Evolutionary conservation across 495 filamentous ascomycete species (phyloP), one percentile per base, ranked within the genome.

Genomic region (Physcia stellaris): DNA sequence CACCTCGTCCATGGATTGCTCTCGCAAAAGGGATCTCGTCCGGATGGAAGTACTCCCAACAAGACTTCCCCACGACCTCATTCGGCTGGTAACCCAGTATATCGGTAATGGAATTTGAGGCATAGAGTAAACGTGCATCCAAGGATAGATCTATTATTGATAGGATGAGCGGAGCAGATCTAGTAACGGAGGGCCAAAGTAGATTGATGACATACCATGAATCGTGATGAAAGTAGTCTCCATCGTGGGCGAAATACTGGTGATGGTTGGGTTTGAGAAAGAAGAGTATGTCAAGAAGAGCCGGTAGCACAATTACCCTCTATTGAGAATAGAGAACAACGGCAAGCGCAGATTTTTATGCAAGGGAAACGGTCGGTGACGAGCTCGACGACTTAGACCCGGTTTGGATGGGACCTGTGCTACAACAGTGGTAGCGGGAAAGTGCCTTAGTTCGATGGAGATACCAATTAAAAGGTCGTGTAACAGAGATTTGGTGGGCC

Each of bases 191-290:
- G n/a, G n/a, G n/a, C n/a, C n/a, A n/a, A n/a, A n/a, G n/a, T n/a
- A n/a, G n/a, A n/a, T n/a, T n/a, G n/a, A n/a, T n/a, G n/a, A n/a
- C 79, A 62, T 59, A 77, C 86, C 84, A 59, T 92, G 85, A 47
- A 92, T 92, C 45, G 85, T 85, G 63, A 93, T 92, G 63, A 92
- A 92, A 30, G 85, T 93, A 46, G 80, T 83, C 61, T 90, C 85
- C 84, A 90, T 90, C 52, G 48, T 60, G 57, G 44, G 50, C 48
- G n/a, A n/a, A n/a, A n/a, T n/a, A n/a, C n/a, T n/a, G n/a, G n/a
- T n/a, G n/a, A n/a, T n/a, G n/a, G n/a, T n/a, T n/a, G n/a, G n/a
- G n/a, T n/a, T n/a, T n/a, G n/a, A n/a, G n/a, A n/a, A n/a, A n/a
- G n/a, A n/a, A n/a, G n/a, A n/a, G n/a, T n/a, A n/a, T n/a, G n/a